Conservation (phyloP, 495 filamentous ascomycete species). For the Saxispiralis lemnorum region DNA sequence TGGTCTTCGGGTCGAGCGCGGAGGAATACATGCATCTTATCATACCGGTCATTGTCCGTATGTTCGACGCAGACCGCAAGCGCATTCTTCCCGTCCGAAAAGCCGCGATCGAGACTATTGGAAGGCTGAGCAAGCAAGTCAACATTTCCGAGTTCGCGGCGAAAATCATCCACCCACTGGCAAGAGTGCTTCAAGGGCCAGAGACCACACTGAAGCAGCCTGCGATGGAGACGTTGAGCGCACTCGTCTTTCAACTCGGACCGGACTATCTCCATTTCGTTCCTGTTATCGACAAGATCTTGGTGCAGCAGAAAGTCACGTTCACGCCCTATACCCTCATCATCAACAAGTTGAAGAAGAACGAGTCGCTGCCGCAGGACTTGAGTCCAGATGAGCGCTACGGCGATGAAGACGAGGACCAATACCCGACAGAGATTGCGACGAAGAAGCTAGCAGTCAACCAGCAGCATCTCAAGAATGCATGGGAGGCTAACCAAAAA, state of each 20-base stretch:
- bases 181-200: conserved; percentile 51
- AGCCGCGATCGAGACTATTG: conserved; percentile 83
- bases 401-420: conserved; percentile 58
- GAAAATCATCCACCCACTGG: conserved; percentile 79
- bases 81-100: conserved; percentile 55
- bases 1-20: conserved; percentile 87
- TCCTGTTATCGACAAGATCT: conserved; percentile 63
- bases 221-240: conserved; percentile 89
- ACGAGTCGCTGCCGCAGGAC: conserved; percentile 83
- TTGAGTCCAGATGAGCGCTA: conserved; percentile 77
- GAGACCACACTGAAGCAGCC: conserved; percentile 61
- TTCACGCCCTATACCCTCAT: conserved; percentile 81
- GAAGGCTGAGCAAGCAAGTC: conserved; percentile 85
- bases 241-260: conserved; percentile 86
- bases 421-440: conserved; percentile 58
- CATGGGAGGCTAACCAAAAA: conserved; percentile 90
- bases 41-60: conserved; percentile 80
- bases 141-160: conserved; percentile 95
- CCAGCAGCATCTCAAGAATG: conserved; percentile 88
- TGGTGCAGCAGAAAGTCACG: conserved; percentile 44
- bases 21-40: conserved; percentile 99
- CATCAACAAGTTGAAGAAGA: conserved; percentile 80
- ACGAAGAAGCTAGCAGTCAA: conserved; percentile 92
- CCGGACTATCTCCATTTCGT: conserved; percentile 89
- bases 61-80: conserved; percentile 72